Percentiles rank a stretch among this genome's conserved stretches.
Conservation (phyloP, 1,139 yeast genomes). For the Kurtzmaniella quercitrusa region DNA sequence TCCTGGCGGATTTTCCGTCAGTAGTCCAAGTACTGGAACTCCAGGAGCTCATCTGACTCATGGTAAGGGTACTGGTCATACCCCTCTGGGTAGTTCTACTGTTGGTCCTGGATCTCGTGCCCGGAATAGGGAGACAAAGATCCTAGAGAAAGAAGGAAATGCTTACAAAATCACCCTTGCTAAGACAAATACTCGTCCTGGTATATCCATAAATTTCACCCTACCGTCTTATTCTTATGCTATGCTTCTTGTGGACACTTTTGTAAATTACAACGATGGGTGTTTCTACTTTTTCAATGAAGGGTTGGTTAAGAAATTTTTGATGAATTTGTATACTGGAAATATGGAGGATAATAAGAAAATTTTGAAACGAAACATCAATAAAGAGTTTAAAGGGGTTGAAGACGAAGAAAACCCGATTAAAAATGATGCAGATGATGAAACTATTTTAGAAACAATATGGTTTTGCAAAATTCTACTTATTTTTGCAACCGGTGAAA, state of each 20-base stretch:
- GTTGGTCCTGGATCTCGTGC: too few relatives aligned
- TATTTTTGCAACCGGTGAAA: constrained; percentile 80
- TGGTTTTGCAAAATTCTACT: constrained; percentile 77
- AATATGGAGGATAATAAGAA: constrained; percentile 36
- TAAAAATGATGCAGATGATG: constrained; percentile 45
- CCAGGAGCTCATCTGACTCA: constrained; percentile 11
- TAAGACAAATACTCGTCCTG: constrained; percentile 64
- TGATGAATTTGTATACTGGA: constrained; percentile 56
- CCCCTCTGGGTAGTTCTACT: not conserved
- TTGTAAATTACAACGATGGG: constrained; percentile 76
- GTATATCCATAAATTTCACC: constrained; percentile 62
- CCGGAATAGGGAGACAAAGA: constrained; percentile 35
- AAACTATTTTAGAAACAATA: constrained; percentile 65
- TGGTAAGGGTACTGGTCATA: not conserved
- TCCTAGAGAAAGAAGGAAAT: constrained; percentile 68
- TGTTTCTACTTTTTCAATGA: constrained; percentile 85
- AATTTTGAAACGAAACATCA: constrained; percentile 34
- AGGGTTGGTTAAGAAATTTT: constrained; percentile 64
- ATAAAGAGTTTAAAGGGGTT: constrained; percentile 26
- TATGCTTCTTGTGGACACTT: constrained; percentile 67
- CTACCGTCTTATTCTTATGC: constrained; percentile 79
- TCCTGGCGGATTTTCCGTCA: constrained; percentile 1
- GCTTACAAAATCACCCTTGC: constrained; percentile 68
- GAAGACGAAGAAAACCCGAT: constrained; percentile 41
- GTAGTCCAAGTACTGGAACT: constrained; percentile 10